phyloP scores from a whole-genome alignment of 1,284 basidiomycete species.

The Mycena sp. region DNA sequence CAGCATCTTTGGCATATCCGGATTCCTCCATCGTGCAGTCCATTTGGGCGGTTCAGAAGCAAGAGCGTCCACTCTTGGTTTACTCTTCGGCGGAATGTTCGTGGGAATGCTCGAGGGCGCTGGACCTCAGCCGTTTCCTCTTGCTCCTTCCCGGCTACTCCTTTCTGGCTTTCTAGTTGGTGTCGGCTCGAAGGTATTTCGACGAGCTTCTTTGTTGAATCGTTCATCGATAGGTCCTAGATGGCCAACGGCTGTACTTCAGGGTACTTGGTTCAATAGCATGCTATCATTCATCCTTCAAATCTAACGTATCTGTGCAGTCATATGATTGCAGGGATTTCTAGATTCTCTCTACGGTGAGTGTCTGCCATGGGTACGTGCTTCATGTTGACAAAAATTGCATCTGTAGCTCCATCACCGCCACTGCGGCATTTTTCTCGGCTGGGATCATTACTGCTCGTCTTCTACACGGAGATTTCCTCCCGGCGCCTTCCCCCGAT shows the following conservation, averaged over 20 bases:
- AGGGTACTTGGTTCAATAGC: slow-evolving; percentile 48
- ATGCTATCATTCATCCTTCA: background rate
- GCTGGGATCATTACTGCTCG: slow-evolving; percentile 59
- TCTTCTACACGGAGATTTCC: slow-evolving; percentile 47
- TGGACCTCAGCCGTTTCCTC: slow-evolving; percentile 38
- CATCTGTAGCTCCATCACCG: slow-evolving; percentile 41
- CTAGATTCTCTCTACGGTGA: slow-evolving; percentile 66
- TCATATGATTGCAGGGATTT: slow-evolving; percentile 76
- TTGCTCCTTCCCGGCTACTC: slow-evolving; percentile 44
- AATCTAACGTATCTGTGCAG: slow-evolving; percentile 44
- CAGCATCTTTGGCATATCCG: slow-evolving; percentile 70
- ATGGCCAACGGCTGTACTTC: slow-evolving; percentile 69
- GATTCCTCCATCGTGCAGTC: slow-evolving; percentile 64
- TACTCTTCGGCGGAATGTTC: slow-evolving; percentile 56
- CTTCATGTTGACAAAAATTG: slow-evolving; percentile 28
- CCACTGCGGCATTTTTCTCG: slow-evolving; percentile 64
- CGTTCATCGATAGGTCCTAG: slow-evolving; percentile 38
- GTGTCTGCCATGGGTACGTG: slow-evolving; percentile 18
- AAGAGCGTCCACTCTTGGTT: slow-evolving; percentile 47
- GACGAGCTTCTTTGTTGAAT: slow-evolving; percentile 1
- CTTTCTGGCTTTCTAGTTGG: slow-evolving; percentile 71
- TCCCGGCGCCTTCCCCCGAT: slow-evolving; percentile 36
- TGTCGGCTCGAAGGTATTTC: slow-evolving; percentile 65
- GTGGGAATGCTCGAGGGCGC: slow-evolving; percentile 48
- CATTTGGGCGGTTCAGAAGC: slow-evolving; percentile 57